These are phyloP conservation scores for Penicillium sp. DNA, from an alignment of 2,329 filamentous ascomycete species.

Conservation along the genomic window DNA sequence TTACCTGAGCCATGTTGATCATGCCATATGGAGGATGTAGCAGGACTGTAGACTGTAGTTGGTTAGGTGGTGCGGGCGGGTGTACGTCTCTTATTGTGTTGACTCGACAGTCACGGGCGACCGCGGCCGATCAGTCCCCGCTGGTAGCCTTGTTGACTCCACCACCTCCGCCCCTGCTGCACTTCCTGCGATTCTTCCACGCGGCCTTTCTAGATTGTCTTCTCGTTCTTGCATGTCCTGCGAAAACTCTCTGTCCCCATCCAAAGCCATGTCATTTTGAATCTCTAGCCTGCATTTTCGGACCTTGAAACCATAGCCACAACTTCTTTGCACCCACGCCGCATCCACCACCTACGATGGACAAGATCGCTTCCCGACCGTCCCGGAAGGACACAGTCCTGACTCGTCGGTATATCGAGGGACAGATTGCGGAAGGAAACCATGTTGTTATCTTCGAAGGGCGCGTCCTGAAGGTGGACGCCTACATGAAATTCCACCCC, in stretches of 20 bases:
- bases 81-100: background rate
- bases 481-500: slow-evolving; percentile 87
- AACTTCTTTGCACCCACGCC: background rate
- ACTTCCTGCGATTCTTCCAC: slow-evolving; percentile 15
- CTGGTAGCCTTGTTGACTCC: slow-evolving; percentile 18
- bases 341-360: slow-evolving; percentile 19
- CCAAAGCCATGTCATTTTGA: background rate
- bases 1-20: slow-evolving; percentile 27
- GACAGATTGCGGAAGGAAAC: slow-evolving; percentile 77
- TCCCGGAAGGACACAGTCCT: slow-evolving; percentile 53
- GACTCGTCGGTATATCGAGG: slow-evolving; percentile 70
- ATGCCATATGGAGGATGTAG: slow-evolving; percentile 17
- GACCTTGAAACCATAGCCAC: background rate
- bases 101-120: slow-evolving; percentile 7
- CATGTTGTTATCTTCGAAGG: slow-evolving; percentile 79
- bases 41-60: slow-evolving; percentile 5
- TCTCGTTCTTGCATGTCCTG: background rate
- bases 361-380: slow-evolving; percentile 21
- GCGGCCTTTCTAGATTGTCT: background rate
- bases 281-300: background rate
- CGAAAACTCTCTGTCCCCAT: background rate
- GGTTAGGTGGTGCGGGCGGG: background rate
- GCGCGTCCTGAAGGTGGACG: slow-evolving; percentile 81
- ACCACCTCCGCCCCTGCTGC: slow-evolving; percentile 16
- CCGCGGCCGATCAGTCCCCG: slow-evolving; percentile 24